Evolutionary conservation across 2,329 filamentous ascomycete species (phyloP).

Genomic region (Laburnicola sp.): DNA sequence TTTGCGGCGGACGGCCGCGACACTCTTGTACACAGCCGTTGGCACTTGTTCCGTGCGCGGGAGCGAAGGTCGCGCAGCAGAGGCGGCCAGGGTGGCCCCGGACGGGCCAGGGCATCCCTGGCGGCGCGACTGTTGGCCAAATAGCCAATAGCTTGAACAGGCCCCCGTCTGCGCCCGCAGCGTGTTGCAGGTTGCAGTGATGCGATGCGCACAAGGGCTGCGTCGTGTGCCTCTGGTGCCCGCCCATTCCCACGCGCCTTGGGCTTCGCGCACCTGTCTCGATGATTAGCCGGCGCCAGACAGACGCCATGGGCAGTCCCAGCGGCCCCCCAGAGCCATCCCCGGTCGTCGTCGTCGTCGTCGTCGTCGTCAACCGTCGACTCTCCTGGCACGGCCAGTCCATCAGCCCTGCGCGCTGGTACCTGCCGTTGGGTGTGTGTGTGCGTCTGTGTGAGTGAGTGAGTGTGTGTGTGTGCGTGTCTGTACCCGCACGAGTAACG

Average conservation of each 20-base stretch:
- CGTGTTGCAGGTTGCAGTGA: not conserved
- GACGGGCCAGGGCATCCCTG: constrained; percentile 29
- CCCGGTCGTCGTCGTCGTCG: too few species aligned
- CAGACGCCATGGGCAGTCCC: too few species aligned
- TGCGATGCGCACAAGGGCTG: too few species aligned
- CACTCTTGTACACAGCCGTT: not conserved
- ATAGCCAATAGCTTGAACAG: constrained; percentile 27
- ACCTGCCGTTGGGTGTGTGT: too few species aligned
- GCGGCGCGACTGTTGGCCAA: constrained; percentile 10
- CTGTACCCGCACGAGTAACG: not conserved
- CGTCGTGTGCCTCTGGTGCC: not conserved
- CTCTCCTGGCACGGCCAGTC: too few species aligned
- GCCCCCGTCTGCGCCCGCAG: not conserved
- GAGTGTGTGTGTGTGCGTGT: not conserved
- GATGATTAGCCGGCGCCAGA: too few species aligned
- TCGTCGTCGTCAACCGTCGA: too few species aligned
- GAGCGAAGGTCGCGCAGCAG: constrained; percentile 38
- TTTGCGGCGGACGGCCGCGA: constrained; percentile 21
- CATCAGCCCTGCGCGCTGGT: too few species aligned
- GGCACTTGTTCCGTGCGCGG: constrained; percentile 27
- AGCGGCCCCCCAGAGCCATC: too few species aligned
- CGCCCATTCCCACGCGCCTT: not conserved
- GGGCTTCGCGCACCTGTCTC: not conserved
- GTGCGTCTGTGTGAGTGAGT: not conserved
- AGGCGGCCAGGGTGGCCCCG: constrained; percentile 6